Base-by-base conservation (phyloP, 306 rosid species). In the Chamaecrista fasciculata region DNA sequence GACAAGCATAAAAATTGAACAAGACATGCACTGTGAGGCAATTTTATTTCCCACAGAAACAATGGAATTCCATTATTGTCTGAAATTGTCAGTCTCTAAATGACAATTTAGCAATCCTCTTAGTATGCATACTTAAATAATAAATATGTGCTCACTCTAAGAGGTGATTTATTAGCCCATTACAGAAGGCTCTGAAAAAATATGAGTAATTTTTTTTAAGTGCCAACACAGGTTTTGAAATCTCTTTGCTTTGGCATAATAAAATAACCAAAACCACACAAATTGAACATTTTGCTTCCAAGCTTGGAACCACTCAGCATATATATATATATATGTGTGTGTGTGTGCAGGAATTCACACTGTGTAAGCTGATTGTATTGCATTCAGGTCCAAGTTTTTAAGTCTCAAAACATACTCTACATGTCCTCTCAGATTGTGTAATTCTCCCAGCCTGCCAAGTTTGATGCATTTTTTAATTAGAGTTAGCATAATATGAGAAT, bases 391-490 rank as follows among this genome's bases (percentile, higher is more conserved):
- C 67, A 90, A 75, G 2, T 84, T 90, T 47, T 90, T 90, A 15
- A 90, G 94, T 79, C 95, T 87, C 48, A 78, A 37, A 19, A 87
- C 88, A 37, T 91, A 90, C 43, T 90, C 91, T 64, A 90, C 72
- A 70, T 90, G 95, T 66, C 96, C 96, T 78, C 83, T 87, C 39
- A 90, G 78, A 15, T 85, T 83, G 81, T 90, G 86, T 4, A 85
- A 44, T 77, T 90, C 95, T 56, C 96, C 87, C 49, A 90, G 77
- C 83, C 96, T 89, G 92, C 80, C 56, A 73, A 66, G 49, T 44
- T 61, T 61, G 12, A 44, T 72, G 25, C 47, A 36, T 67, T 29
- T n/a, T n/a, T n/a, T n/a, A n/a, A 3, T 58, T 39, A 58, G 64
- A n/a, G 33, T 33, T 31, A 16, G 44, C 26, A 31, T 8, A 7